A percentile compares a stretch with the other conserved stretches of the same genome.
phyloP scores from a whole-genome alignment of 148 eudicot species.

The Talinum fruticosum region DNA sequence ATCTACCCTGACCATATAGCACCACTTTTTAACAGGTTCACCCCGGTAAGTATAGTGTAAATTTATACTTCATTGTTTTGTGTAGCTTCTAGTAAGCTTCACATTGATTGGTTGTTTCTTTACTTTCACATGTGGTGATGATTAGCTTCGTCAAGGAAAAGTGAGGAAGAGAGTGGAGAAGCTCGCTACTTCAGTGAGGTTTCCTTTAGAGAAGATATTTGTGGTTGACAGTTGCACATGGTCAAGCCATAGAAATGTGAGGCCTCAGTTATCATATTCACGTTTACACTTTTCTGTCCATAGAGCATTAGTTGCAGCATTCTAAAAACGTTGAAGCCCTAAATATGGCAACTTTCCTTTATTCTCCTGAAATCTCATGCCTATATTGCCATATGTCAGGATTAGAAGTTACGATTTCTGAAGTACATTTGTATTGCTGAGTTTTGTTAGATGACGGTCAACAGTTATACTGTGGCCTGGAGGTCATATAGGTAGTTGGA shows the following conservation, averaged over 20 bases:
- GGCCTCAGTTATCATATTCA: slow-evolving; percentile 29
- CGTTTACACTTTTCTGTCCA: not conserved
- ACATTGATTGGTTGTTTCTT: not conserved
- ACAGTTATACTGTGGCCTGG: too few species aligned
- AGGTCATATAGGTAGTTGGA: too few species aligned
- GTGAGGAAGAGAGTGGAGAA: slow-evolving; percentile 71
- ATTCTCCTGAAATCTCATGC: not conserved
- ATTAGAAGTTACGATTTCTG: not conserved
- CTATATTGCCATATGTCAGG: not conserved
- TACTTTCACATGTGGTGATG: slow-evolving; percentile 22
- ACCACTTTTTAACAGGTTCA: slow-evolving; percentile 93
- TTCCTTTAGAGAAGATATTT: slow-evolving; percentile 88
- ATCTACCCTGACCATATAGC: slow-evolving; percentile 80
- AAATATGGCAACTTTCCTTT: not conserved
- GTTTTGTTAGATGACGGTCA: not conserved
- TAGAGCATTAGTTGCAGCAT: not conserved
- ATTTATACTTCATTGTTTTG: not conserved
- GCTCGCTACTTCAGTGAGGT: slow-evolving; percentile 83
- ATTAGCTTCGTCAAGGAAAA: slow-evolving; percentile 84
- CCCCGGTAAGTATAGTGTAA: slow-evolving; percentile 59
- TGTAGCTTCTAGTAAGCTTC: not conserved
- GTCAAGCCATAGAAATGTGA: slow-evolving; percentile 97
- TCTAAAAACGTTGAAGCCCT: not conserved
- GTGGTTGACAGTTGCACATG: slow-evolving; percentile 97
- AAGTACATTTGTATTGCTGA: not conserved